These are phyloP conservation scores for Lactifluus piperatus DNA, from an alignment of 768 basidiomycete species.

Conservation along the genomic window DNA sequence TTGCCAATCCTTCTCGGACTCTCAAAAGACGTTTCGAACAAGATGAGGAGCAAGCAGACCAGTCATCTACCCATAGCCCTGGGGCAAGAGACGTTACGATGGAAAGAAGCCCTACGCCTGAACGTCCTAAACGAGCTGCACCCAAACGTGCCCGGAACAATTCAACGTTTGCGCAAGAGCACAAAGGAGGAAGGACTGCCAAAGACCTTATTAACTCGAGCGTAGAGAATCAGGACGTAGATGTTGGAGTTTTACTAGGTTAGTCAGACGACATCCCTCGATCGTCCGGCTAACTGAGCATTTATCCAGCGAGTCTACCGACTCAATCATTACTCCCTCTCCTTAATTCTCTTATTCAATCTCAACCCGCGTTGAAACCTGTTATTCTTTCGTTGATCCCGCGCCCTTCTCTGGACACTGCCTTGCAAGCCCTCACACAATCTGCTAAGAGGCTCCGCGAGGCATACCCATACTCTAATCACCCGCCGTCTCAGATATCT, in stretches of 20 bases:
- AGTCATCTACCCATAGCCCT: conserved; percentile 18
- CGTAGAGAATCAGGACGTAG: conserved; percentile 54
- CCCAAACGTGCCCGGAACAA: conserved; percentile 57
- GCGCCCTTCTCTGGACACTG: conserved; percentile 72
- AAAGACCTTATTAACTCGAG: conserved; percentile 42
- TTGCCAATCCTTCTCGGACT: conserved; percentile 36
- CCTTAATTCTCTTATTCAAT: conserved; percentile 54
- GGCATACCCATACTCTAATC: conserved; percentile 73
- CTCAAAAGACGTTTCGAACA: conserved; percentile 60
- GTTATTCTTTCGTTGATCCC: conserved; percentile 71
- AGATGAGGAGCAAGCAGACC: conserved; percentile 53
- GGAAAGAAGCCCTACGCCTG: conserved; percentile 82
- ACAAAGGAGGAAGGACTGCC: conserved; percentile 31
- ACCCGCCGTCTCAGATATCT: conserved; percentile 28
- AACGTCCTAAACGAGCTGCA: conserved; percentile 58
- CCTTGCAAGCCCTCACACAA: conserved; percentile 55
- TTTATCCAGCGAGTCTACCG: conserved; percentile 59
- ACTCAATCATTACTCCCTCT: conserved; percentile 68
- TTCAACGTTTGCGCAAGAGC: conserved; percentile 25
- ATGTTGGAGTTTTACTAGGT: conserved; percentile 78
- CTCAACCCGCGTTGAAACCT: conserved; percentile 64
- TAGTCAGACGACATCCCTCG: conserved; percentile 24
- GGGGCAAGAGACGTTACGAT: conserved; percentile 55
- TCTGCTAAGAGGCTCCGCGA: conserved; percentile 70
- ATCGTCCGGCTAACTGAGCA: conserved; percentile 14